Evolutionary conservation across 2,329 filamentous ascomycete species (phyloP), one percentile per base, ranked within the genome.

Genomic region (Oidium heveae): DNA sequence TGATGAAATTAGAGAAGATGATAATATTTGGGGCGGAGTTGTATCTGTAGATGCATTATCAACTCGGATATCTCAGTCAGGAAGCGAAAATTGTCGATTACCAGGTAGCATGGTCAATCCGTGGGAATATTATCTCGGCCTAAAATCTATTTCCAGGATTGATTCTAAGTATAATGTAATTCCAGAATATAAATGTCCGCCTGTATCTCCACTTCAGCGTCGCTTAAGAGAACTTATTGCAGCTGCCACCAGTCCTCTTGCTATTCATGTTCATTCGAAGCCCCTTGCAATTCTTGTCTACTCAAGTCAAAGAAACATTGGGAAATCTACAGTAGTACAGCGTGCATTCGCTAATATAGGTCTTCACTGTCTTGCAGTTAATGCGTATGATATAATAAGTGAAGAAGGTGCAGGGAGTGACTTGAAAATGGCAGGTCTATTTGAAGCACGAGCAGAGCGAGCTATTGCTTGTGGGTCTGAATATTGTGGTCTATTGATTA

Each of bases 331-430:
- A 2, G 69, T 87, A 22, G 86, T 86, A 0, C 74, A 72, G 1
- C 76, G 78, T 46, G 87, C 88, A 4, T 94, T 87, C 65, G 76
- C 83, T 2, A 89, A 95, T 62, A 82, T 95, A 58, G 91, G 91
- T 3, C 72, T 96, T 16, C 91, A 98, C 65, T 84, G 80, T 0
- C 96, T 94, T 65, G 69, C 77, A 0, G 84, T 98, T 54, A 87
- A 96, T 65, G 84, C 86, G 0, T 94, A 94, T 62, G 91, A 98
- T 62, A 86, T 98, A 44, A 72, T 94, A 4, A 89, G 86, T n/a
- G 89, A 96, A 65, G 86, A 86, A 15, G 82, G 83, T 47, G 83
- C 82, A 0, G 86, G 86, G 54, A 86, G 86, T 9, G 91, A 98
- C 64, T 84, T 94, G 32, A 95, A 96, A 68, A 94, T 88, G 0